phyloP scores from a whole-genome alignment of 257 asterid species.

The Solanum neorickii region DNA sequence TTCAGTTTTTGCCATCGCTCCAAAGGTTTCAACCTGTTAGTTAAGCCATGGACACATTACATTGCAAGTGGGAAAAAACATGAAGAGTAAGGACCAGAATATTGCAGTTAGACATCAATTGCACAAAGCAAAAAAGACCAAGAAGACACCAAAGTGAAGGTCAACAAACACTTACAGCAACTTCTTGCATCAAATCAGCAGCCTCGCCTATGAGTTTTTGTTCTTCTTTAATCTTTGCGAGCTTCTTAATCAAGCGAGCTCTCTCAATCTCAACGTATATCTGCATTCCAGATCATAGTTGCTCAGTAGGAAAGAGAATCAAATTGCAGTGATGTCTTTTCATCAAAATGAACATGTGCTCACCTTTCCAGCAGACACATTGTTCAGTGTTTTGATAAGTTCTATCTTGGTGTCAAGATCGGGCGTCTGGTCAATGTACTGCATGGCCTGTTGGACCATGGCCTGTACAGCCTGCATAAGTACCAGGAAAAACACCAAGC shows the following conservation, averaged over 20 bases:
- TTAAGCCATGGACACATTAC: not conserved
- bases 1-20: constrained; percentile 99
- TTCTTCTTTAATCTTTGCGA: constrained; percentile 86
- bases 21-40: constrained; percentile 87
- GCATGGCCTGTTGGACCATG: constrained; percentile 95
- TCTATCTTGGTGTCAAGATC: constrained; percentile 80
- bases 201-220: constrained; percentile 90
- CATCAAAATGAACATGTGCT: not conserved
- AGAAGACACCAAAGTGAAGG: not conserved
- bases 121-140: not conserved
- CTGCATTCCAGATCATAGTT: constrained; percentile 17
- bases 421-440: constrained; percentile 89
- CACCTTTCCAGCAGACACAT: constrained; percentile 95
- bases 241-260: constrained; percentile 88
- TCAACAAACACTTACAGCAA: constrained; percentile 62
- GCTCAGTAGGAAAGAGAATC: not conserved
- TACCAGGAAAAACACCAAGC: not conserved
- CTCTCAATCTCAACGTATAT: constrained; percentile 98
- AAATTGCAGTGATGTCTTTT: not conserved
- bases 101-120: not conserved
- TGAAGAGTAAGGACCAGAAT: not conserved
- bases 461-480: constrained; percentile 83
- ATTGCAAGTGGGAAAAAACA: not conserved
- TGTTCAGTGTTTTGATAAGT: constrained; percentile 86
- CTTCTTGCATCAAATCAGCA: constrained; percentile 98